Percentiles rank a stretch among this genome's conserved stretches.
These are phyloP conservation scores for Cladobotryum mycophilum DNA, from an alignment of 2,329 filamentous ascomycete genomes.

Conservation along the genomic window DNA sequence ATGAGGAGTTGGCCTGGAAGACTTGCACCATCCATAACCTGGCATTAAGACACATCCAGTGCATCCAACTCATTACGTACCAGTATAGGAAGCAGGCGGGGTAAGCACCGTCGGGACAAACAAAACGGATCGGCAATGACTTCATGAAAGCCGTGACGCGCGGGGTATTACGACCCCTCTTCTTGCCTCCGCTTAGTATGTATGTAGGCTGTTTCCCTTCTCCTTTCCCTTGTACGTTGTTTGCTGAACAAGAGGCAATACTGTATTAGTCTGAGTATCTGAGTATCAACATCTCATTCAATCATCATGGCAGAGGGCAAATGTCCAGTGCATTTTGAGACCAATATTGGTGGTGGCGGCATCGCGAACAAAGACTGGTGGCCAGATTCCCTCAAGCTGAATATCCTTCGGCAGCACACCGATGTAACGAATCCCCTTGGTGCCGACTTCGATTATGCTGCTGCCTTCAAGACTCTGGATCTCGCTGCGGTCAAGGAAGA, in stretches of 20 bases:
- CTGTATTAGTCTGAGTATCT: too few species aligned
- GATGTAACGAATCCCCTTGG: constrained; percentile 56
- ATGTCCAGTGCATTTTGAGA: constrained; percentile 24
- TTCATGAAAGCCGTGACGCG: neutral
- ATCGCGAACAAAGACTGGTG: constrained; percentile 68
- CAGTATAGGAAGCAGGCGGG: too few species aligned
- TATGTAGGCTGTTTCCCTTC: neutral
- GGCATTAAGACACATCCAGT: too few species aligned
- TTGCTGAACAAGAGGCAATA: neutral
- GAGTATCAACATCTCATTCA: neutral
- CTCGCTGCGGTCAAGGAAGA: constrained; percentile 62
- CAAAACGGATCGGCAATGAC: too few species aligned
- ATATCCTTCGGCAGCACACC: constrained; percentile 68
- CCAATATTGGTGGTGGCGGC: constrained; percentile 53
- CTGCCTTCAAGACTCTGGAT: constrained; percentile 62
- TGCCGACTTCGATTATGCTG: constrained; percentile 64
- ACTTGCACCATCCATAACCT: too few species aligned
- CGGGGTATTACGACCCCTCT: neutral
- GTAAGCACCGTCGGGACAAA: too few species aligned
- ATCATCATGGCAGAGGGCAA: constrained; percentile 22
- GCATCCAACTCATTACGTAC: too few species aligned
- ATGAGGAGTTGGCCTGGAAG: too few species aligned
- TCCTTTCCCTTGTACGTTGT: neutral
- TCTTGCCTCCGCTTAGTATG: neutral
- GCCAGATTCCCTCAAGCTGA: constrained; percentile 61